Conservation (phyloP, 1,139 yeast species). For the Debaryomycetaceae sp. region DNA sequence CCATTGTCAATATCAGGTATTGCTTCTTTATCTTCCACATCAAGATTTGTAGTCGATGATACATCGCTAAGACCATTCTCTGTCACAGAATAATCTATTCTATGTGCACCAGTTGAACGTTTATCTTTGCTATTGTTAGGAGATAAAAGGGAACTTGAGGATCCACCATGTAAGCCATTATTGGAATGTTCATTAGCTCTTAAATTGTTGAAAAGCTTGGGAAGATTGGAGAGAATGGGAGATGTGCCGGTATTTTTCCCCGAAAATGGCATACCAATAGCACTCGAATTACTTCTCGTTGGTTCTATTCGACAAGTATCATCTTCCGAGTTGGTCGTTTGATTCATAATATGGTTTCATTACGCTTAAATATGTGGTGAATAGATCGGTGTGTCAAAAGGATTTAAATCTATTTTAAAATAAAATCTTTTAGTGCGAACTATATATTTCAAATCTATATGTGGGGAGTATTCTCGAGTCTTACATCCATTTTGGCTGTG, state of each 20-base stretch:
- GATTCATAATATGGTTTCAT: not conserved
- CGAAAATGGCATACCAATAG: not conserved
- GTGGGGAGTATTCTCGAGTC: slow-evolving; percentile 29
- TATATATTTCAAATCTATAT: slow-evolving; percentile 10
- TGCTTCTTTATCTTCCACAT: too few relatives aligned
- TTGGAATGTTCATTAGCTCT: slow-evolving; percentile 19
- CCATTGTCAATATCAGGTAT: not conserved
- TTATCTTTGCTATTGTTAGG: not conserved
- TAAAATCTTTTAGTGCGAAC: not conserved
- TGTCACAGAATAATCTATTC: not conserved
- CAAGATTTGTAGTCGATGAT: not conserved
- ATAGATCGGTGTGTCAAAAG: not conserved
- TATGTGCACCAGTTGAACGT: not conserved
- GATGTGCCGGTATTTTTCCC: slow-evolving; percentile 8
- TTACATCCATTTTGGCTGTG: slow-evolving; percentile 31
- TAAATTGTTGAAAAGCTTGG: slow-evolving; percentile 18
- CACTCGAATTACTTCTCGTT: not conserved
- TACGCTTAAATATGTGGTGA: not conserved
- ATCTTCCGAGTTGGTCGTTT: not conserved
- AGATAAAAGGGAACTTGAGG: not conserved
- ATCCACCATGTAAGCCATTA: not conserved
- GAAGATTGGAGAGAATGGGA: slow-evolving; percentile 24
- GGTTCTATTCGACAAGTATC: not conserved
- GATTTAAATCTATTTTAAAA: not conserved
- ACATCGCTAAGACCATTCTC: not conserved